Percentiles rank a stretch among this genome's conserved stretches.
Evolutionary conservation across 352 stramenopile genomes (phyloP).

Genomic region (Blastocystis sp.): DNA sequence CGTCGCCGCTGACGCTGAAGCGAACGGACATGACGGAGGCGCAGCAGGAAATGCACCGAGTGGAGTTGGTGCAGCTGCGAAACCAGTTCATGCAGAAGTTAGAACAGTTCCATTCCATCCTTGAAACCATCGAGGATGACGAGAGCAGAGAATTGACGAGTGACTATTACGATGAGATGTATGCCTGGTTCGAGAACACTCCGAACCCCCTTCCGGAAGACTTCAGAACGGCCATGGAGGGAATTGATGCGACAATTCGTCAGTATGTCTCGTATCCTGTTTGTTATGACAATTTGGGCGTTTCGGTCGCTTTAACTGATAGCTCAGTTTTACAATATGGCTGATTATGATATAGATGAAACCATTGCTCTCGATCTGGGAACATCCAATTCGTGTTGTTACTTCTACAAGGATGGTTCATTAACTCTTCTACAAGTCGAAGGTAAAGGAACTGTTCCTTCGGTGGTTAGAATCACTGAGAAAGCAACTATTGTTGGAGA

Average conservation of each 20-base stretch:
- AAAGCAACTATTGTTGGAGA: conserved; percentile 74
- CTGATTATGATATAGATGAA: conserved; percentile 61
- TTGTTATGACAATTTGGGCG: too few species aligned
- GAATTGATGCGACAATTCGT: too few species aligned
- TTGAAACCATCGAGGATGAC: not conserved
- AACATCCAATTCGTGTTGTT: conserved; percentile 89
- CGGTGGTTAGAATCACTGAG: conserved; percentile 64
- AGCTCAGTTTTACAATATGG: not conserved
- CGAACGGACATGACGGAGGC: not conserved
- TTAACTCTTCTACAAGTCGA: conserved; percentile 68
- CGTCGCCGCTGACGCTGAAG: too few species aligned
- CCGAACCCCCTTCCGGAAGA: not conserved
- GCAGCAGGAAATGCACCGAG: not conserved
- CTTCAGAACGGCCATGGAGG: not conserved
- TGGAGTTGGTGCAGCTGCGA: not conserved
- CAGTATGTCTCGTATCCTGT: too few species aligned
- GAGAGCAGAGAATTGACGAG: not conserved
- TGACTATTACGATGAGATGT: not conserved
- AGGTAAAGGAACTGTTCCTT: conserved; percentile 83
- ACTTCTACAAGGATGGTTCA: conserved; percentile 85
- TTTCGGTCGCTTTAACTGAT: not conserved
- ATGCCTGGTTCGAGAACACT: not conserved
- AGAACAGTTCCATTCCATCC: not conserved
- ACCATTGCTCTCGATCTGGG: conserved; percentile 82
- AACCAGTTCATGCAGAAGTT: not conserved